These are phyloP conservation scores for Halophytophthora polymorphica DNA, from an alignment of 352 stramenopile genomes.

Conservation along the genomic window DNA sequence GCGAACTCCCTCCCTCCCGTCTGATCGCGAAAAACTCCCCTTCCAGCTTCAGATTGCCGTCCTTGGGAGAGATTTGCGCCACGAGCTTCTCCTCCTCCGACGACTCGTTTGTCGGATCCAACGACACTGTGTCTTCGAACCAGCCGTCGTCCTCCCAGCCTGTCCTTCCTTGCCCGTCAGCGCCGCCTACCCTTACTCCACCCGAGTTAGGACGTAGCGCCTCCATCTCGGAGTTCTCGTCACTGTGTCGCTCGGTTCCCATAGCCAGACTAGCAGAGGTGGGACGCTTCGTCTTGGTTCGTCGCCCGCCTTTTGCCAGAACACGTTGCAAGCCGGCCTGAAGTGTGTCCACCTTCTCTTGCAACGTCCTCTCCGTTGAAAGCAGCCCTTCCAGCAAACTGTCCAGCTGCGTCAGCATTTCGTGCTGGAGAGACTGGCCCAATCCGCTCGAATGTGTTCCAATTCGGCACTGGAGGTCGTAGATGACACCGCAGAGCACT, in stretches of 20 bases:
- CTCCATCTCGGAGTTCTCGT: not conserved
- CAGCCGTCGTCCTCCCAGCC: constrained; percentile 25
- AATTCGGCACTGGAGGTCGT: constrained; percentile 37
- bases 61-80: constrained; percentile 15
- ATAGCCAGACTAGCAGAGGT: not conserved
- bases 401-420: constrained; percentile 33
- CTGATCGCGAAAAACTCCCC: constrained; percentile 27
- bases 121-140: constrained; percentile 17
- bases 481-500: constrained; percentile 22
- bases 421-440: constrained; percentile 14
- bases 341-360: constrained; percentile 16
- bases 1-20: constrained; percentile 16
- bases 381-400: constrained; percentile 14
- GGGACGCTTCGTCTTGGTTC: not conserved
- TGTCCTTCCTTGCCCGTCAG: constrained; percentile 7
- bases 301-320: constrained; percentile 6
- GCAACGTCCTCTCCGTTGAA: constrained; percentile 11
- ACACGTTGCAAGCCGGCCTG: constrained; percentile 16
- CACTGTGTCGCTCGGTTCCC: not conserved
- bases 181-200: constrained; percentile 5
- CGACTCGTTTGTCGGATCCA: constrained; percentile 10
- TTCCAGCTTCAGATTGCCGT: constrained; percentile 27
- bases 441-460: constrained; percentile 19
- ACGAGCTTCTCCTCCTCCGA: constrained; percentile 21
- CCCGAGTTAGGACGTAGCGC: not conserved